Evolutionary conservation across 2,329 filamentous ascomycete species (phyloP), one percentile per base, ranked within the genome.

Genomic region (Beauveria sp.): DNA sequence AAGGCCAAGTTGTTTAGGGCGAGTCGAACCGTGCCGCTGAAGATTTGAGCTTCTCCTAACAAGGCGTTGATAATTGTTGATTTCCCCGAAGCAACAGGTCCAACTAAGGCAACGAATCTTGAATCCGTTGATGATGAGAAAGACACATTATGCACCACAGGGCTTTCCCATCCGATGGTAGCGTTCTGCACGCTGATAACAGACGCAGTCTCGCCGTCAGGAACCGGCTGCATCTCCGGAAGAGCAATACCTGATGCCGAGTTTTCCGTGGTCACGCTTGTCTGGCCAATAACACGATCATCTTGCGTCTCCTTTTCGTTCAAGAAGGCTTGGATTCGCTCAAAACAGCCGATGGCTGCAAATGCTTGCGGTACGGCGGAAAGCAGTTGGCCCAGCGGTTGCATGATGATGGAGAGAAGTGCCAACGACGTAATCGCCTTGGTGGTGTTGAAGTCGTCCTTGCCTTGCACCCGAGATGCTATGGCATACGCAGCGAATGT

Each of bases 121-220:
- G 49, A 43, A 60, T 6, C 55, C 26, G 34, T 16, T 49, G 55
- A 40, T 40, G 53, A 60, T 49, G 38, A 46, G 51, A 64, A 60
- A 49, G 51, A 55, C 52, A 61, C 45, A 53, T 64, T 50, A 54
- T 62, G 60, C 34, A 64, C 43, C 51, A 60, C 60, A 49, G 56
- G 34, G 38, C 53, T 58, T 53, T 60, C 53, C 59, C 55, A 61
- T 54, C 55, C 59, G 26, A 58, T 54, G 46, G 40, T 60, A 54
- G 62, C 58, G 46, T 55, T 53, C 40, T 53, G 45, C 30, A 63
- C 58, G 58, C 46, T 52, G 58, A 61, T 51, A 40, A 60, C 30
- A 60, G 51, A 24, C 42, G 50, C 61, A 54, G 40, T 55, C 28
- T 49, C 56, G 26, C 26, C n/a, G 26, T 42, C 26, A 50, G 28